phyloP scores from a whole-genome alignment of 2,329 filamentous ascomycete species.

The Fusarium sp. region DNA sequence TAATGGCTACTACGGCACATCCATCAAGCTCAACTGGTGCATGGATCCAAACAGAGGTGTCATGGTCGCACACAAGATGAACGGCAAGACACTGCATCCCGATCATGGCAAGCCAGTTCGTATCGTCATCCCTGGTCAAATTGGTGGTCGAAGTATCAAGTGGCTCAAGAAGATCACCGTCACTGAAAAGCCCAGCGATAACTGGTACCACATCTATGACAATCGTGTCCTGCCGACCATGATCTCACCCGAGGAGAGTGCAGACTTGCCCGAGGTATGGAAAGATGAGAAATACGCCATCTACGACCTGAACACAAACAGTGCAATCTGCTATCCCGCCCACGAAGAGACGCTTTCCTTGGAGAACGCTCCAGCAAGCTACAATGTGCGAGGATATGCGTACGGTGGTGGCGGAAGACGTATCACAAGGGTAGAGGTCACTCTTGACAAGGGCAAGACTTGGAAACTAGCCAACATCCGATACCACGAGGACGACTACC shows the following conservation, averaged over 20 bases:
- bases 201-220: slow-evolving; percentile 97
- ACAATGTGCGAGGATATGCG: slow-evolving; percentile 84
- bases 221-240: slow-evolving; percentile 91
- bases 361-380: slow-evolving; percentile 63
- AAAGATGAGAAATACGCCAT: slow-evolving; percentile 92
- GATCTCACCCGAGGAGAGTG: slow-evolving; percentile 85
- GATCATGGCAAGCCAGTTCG: slow-evolving; percentile 90
- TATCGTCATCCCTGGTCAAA: slow-evolving; percentile 89
- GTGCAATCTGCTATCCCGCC: slow-evolving; percentile 82
- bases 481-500: slow-evolving; percentile 90
- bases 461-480: slow-evolving; percentile 84
- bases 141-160: slow-evolving; percentile 92
- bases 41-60: slow-evolving; percentile 87
- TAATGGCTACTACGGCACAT: slow-evolving; percentile 91
- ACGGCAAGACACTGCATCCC: slow-evolving; percentile 82
- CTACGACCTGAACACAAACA: slow-evolving; percentile 91
- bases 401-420: slow-evolving; percentile 90
- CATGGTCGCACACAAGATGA: slow-evolving; percentile 92
- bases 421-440: slow-evolving; percentile 86
- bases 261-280: slow-evolving; percentile 83
- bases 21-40: slow-evolving; percentile 89
- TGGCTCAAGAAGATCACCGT: slow-evolving; percentile 89
- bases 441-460: slow-evolving; percentile 83
- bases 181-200: slow-evolving; percentile 84
- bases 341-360: slow-evolving; percentile 79